Conservation (phyloP, 2,329 filamentous ascomycete species). For the Venturia oleaginea region DNA sequence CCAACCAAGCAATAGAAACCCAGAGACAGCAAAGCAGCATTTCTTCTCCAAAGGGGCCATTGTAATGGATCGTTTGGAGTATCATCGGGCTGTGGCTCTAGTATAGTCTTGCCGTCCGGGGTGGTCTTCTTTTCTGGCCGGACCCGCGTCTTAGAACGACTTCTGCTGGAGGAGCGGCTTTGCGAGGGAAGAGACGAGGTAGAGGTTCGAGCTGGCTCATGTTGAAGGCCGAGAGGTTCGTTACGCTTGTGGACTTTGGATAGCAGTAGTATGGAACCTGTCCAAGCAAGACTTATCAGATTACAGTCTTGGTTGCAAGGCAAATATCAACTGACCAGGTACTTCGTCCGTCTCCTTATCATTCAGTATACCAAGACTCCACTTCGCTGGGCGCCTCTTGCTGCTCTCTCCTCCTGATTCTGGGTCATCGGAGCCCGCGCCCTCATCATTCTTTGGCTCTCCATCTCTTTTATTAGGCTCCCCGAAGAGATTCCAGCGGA, state of each 20-base stretch:
- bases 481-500: neutral
- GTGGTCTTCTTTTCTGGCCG: conserved; percentile 59
- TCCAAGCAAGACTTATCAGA: neutral
- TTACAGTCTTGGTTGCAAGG: neutral
- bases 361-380: conserved; percentile 71
- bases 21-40: conserved; percentile 68
- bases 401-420: neutral
- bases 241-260: conserved; percentile 48
- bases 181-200: conserved; percentile 44
- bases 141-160: conserved; percentile 15
- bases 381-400: conserved; percentile 26
- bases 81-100: conserved; percentile 88
- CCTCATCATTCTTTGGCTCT: neutral
- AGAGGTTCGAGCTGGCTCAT: conserved; percentile 53
- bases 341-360: conserved; percentile 77
- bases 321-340: conserved; percentile 51
- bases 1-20: conserved; percentile 91
- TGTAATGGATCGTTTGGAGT: conserved; percentile 86
- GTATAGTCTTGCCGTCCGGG: conserved; percentile 69
- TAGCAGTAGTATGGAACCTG: conserved; percentile 53
- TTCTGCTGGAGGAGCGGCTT: conserved; percentile 19
- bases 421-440: neutral
- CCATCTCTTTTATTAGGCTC: neutral
- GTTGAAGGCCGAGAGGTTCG: conserved; percentile 51
- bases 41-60: conserved; percentile 75